These are phyloP conservation scores for Canavalia ensiformis DNA, from an alignment of 306 rosid species.

Conservation along the genomic window DNA sequence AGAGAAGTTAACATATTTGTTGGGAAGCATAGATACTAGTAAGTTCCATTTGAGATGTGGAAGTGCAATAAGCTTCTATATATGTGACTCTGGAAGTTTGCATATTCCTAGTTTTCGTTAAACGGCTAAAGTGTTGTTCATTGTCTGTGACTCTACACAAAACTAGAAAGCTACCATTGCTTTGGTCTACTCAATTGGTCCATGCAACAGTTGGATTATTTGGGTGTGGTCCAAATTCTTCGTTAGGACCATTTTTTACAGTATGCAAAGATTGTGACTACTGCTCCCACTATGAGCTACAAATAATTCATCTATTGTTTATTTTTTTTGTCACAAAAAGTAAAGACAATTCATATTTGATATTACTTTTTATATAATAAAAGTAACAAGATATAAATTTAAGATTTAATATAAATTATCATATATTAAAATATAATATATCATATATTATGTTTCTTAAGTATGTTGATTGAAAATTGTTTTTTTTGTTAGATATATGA, in stretches of 20 bases:
- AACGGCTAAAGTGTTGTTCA: slow-evolving; percentile 28
- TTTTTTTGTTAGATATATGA: too few species aligned
- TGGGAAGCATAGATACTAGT: slow-evolving; percentile 17
- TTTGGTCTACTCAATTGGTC: slow-evolving; percentile 49
- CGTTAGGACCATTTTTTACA: slow-evolving; percentile 56
- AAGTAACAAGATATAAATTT: too few species aligned
- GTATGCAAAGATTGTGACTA: slow-evolving; percentile 48
- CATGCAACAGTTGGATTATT: slow-evolving; percentile 46
- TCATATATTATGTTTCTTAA: too few species aligned
- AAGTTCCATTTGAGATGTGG: neutral
- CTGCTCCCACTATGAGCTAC: slow-evolving; percentile 9
- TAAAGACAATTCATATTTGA: too few species aligned
- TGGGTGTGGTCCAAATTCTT: slow-evolving; percentile 51
- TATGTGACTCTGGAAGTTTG: slow-evolving; percentile 10
- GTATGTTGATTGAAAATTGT: too few species aligned
- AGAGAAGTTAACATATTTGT: slow-evolving; percentile 30
- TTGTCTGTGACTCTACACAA: slow-evolving; percentile 1
- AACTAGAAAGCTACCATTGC: slow-evolving; percentile 34
- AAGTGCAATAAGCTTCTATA: neutral
- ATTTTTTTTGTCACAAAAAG: neutral
- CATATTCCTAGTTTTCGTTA: slow-evolving; percentile 15
- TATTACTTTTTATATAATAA: too few species aligned
- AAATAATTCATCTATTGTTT: neutral
- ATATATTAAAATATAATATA: too few species aligned
- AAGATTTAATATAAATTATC: too few species aligned